Conservation (phyloP, 2,329 filamentous ascomycete genomes). For the Colletotrichum chrysophilum region DNA sequence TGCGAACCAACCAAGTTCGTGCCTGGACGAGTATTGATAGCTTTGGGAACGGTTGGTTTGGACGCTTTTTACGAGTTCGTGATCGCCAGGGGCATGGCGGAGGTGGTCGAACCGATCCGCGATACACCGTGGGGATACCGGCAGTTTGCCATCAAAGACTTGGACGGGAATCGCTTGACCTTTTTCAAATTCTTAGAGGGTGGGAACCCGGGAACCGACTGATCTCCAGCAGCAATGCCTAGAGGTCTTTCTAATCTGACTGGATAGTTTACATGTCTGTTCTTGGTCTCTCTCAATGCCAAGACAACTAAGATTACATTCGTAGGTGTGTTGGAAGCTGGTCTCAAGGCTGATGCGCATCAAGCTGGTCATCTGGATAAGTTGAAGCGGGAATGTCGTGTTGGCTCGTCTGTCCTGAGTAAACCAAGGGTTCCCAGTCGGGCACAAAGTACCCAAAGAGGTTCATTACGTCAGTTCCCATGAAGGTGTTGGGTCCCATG, state of each 20-base stretch:
- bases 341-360: not conserved
- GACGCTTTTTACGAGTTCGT: not conserved
- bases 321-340: not conserved
- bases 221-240: not conserved
- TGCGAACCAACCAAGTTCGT: not conserved
- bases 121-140: constrained; percentile 1
- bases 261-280: not conserved
- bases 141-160: constrained; percentile 2
- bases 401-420: not conserved
- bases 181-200: constrained; percentile 12
- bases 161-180: not conserved
- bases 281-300: not conserved
- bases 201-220: constrained; percentile 1
- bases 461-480: constrained; percentile 30
- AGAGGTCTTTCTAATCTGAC: not conserved
- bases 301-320: not conserved
- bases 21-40: not conserved
- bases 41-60: not conserved
- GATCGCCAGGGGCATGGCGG: not conserved
- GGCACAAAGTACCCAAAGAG: constrained; percentile 28
- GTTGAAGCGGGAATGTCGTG: not conserved
- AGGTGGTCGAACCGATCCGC: not conserved
- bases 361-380: not conserved
- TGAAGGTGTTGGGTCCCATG: not conserved
- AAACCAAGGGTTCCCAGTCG: constrained; percentile 26